Base-by-base conservation (phyloP, 306 rosid species). In the Benincasa hispida region DNA sequence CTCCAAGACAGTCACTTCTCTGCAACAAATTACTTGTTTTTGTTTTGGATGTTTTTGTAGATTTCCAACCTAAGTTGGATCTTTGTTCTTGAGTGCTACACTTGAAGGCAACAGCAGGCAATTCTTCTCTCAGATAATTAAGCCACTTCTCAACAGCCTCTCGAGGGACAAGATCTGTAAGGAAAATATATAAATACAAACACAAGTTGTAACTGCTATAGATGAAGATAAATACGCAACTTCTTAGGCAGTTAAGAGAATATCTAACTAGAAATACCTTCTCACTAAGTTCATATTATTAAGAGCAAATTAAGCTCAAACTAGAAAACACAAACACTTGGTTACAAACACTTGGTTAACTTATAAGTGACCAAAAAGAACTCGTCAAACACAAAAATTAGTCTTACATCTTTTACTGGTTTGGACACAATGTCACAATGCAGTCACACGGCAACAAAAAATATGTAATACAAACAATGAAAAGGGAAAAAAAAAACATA, bases 91-190 rank as follows among this genome's bases (percentile, higher is more conserved):
- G 97, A 30, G 98, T 93, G 84, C 89, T 93, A 81, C 98, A 93
- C 86, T 93, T 93, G 82, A 93, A 93, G 74, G 98, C 98, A 39
- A 93, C 98, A 51, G 98, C 90, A 32, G 99, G 99, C 75, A 89
- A 82, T 81, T 95, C 99, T 87, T 95, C 99, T 82, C 99, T 82
- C 41, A 92, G 85, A 82, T 92, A 95, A 73, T 84, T 90, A 15
- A 95, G 99, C 98, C 99, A 95, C 86, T 92, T 95, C 83, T 95
- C 92, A 45, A 86, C 92, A 55, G 99, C 86, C 80, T 95, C 99
- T 47, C 93, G 86, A 10, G 99, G 99, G 37, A 95, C 92, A 84
- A 95, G 99, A 87, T 95, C 99, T 95, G 85, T 51, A 9, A 79
- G 17, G 21, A 32, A 81, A 72, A 12, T 17, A 61, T 30, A 70